Conservation (phyloP, 768 basidiomycete species). For the Crassisporium funariophilum region DNA sequence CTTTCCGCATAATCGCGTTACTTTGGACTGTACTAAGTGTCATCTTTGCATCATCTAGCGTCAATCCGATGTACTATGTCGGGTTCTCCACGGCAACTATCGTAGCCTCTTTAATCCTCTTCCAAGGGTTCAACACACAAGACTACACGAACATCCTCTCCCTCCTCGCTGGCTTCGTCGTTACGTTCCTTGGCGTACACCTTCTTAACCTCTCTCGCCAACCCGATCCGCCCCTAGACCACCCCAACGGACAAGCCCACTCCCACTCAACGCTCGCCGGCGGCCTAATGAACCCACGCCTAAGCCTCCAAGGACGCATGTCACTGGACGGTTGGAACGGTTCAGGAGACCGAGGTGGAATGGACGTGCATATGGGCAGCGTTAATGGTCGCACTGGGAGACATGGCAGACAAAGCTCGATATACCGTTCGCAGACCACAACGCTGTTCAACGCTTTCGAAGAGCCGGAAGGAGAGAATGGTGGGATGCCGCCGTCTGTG, state of each 20-base stretch:
- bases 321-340: conserved; percentile 80
- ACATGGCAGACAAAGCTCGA: conserved; percentile 67
- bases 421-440: conserved; percentile 64
- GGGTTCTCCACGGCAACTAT: conserved; percentile 94
- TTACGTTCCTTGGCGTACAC: conserved; percentile 97
- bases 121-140: conserved; percentile 95
- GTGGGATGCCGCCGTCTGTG: conserved; percentile 12
- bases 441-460: conserved; percentile 82
- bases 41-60: conserved; percentile 51
- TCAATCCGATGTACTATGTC: conserved; percentile 98
- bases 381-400: conserved; percentile 25
- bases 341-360: conserved; percentile 27
- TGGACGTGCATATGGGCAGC: conserved; percentile 25
- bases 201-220: conserved; percentile 81
- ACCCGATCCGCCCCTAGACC: conserved; percentile 46
- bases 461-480: conserved; percentile 42
- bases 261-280: conserved; percentile 60
- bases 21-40: background rate
- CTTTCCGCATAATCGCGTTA: background rate
- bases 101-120: conserved; percentile 92
- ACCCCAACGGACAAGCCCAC: conserved; percentile 28
- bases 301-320: conserved; percentile 78
- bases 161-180: conserved; percentile 85
- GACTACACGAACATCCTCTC: conserved; percentile 82
- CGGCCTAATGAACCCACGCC: conserved; percentile 74